Conservation (phyloP, 2,329 filamentous ascomycete species). For the Claviceps citrina region DNA sequence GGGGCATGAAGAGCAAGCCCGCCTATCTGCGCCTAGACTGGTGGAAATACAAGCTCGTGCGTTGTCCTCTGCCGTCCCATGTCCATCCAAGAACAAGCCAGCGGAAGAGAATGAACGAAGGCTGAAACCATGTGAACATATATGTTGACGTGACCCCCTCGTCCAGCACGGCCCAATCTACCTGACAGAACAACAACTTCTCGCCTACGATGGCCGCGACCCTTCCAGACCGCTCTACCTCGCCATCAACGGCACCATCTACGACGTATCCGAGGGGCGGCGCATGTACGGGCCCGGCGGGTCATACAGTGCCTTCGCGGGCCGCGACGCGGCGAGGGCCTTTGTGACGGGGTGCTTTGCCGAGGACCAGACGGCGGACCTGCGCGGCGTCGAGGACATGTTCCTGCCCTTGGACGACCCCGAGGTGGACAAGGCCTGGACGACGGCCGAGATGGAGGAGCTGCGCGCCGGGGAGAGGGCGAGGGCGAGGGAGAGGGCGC, state of each 20-base stretch:
- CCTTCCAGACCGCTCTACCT: constrained; percentile 68
- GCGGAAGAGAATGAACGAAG: too few species aligned
- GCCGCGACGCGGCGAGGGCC: constrained; percentile 69
- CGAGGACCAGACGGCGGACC: constrained; percentile 68
- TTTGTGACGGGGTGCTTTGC: constrained; percentile 90
- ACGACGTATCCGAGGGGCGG: constrained; percentile 59
- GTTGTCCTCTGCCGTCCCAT: constrained; percentile 13
- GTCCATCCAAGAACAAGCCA: too few species aligned
- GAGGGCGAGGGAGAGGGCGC: constrained; percentile 48
- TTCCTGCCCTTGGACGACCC: constrained; percentile 53
- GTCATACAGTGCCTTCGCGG: constrained; percentile 74
- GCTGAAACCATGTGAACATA: too few species aligned
- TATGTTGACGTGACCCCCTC: neutral
- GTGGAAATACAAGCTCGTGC: constrained; percentile 47
- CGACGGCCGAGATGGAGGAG: constrained; percentile 34
- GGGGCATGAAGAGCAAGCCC: constrained; percentile 47
- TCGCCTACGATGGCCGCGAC: constrained; percentile 63
- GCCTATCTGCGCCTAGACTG: constrained; percentile 42
- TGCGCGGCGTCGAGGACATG: constrained; percentile 77
- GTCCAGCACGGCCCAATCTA: constrained; percentile 41
- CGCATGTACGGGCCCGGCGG: constrained; percentile 70
- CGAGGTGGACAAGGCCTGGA: constrained; percentile 43
- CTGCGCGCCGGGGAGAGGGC: constrained; percentile 47
- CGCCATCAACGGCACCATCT: constrained; percentile 75
- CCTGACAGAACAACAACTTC: constrained; percentile 62